A percentile compares a stretch with the other conserved stretches of the same genome.
Conservation (phyloP, 169 alveolate species). For the Theileria equi region DNA sequence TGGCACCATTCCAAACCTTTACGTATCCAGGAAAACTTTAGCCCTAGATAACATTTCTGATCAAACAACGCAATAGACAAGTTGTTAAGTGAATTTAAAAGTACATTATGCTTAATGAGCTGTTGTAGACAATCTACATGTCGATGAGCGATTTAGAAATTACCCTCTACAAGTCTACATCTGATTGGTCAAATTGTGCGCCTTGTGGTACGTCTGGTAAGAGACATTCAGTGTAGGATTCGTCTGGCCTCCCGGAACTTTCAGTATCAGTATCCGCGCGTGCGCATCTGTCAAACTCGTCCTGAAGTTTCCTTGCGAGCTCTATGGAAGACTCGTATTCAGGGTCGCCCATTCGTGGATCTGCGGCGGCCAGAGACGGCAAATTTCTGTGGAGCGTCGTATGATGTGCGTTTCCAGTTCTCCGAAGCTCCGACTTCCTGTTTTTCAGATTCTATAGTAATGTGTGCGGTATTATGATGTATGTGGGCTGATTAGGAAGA, state of each 20-base stretch:
- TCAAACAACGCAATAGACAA: too few species aligned
- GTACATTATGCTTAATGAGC: too few species aligned
- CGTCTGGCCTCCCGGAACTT: constrained; percentile 45
- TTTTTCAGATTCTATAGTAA: constrained; percentile 22
- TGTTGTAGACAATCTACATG: constrained; percentile 26
- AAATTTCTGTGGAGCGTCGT: too few species aligned
- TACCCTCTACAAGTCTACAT: constrained; percentile 57
- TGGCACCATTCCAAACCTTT: too few species aligned
- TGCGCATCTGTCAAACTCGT: constrained; percentile 48
- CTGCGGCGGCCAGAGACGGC: not conserved
- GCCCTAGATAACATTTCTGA: too few species aligned
- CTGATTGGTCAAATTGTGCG: constrained; percentile 14
- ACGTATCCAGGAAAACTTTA: too few species aligned
- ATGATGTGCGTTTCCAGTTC: too few species aligned
- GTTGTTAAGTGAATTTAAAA: too few species aligned
- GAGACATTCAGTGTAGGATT: constrained; percentile 35
- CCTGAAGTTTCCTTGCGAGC: constrained; percentile 61
- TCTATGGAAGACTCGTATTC: constrained; percentile 50
- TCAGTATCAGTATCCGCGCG: constrained; percentile 1
- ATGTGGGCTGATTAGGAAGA: too few species aligned
- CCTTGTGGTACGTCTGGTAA: not conserved
- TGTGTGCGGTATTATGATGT: not conserved
- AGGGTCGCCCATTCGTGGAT: constrained; percentile 24
- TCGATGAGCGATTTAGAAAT: constrained; percentile 61
- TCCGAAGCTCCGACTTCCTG: constrained; percentile 22